These are phyloP conservation scores for Gamsiella multidivaricata DNA, from an alignment of 192 early-diverging fungal genomes.

Conservation along the genomic window DNA sequence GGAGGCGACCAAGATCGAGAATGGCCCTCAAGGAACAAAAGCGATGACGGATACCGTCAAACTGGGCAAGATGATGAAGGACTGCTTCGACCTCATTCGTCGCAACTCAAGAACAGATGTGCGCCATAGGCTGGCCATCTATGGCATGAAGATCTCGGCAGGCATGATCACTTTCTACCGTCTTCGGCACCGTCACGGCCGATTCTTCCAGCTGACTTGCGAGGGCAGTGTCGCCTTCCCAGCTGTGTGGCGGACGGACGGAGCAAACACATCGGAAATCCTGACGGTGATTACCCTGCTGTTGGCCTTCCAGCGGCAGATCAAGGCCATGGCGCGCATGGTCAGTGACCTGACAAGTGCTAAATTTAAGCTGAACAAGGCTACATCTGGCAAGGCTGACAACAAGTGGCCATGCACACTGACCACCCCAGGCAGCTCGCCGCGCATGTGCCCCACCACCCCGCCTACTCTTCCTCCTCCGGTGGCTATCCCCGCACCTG, in stretches of 20 bases:
- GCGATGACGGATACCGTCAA: slow-evolving; percentile 7
- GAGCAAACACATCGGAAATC: slow-evolving; percentile 1
- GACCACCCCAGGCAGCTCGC: slow-evolving; percentile 5
- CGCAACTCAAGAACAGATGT: neutral
- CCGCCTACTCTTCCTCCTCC: slow-evolving; percentile 3
- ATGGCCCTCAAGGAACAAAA: slow-evolving; percentile 17
- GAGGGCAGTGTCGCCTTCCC: slow-evolving; percentile 5
- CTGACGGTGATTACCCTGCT: neutral
- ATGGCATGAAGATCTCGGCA: slow-evolving; percentile 11
- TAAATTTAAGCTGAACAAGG: slow-evolving; percentile 7
- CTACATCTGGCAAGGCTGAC: slow-evolving; percentile 5
- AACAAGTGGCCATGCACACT: slow-evolving; percentile 10
- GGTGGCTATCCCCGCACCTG: slow-evolving; percentile 10
- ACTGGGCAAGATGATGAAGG: slow-evolving; percentile 16
- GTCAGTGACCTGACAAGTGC: slow-evolving; percentile 11
- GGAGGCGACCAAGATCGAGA: slow-evolving; percentile 12
- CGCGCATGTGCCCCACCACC: slow-evolving; percentile 3
- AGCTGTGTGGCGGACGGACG: neutral
- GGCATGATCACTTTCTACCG: neutral
- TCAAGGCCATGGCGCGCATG: slow-evolving; percentile 2
- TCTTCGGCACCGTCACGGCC: neutral
- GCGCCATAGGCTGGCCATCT: neutral
- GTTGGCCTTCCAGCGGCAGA: slow-evolving; percentile 17
- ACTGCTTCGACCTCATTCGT: slow-evolving; percentile 3
- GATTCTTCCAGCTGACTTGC: slow-evolving; percentile 1